phyloP scores from a whole-genome alignment of 2,329 filamentous ascomycete species.

The Escovopsis sp. region DNA sequence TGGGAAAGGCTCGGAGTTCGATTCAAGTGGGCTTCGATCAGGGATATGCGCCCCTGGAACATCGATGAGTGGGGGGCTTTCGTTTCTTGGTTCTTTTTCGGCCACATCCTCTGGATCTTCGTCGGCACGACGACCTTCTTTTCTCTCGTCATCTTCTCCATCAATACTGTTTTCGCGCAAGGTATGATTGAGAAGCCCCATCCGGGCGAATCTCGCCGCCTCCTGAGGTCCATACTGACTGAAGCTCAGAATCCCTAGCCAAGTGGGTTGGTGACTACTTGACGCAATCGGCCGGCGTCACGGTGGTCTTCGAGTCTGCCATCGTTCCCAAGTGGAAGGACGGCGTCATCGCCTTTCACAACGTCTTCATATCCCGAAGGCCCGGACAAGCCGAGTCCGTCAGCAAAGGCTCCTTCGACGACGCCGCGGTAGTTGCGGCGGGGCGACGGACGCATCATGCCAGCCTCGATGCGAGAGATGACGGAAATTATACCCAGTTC shows the following conservation, averaged over 20 bases:
- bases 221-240: conserved; percentile 7
- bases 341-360: conserved; percentile 90
- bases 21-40: conserved; percentile 96
- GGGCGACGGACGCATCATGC: conserved; percentile 35
- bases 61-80: conserved; percentile 93
- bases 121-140: conserved; percentile 96
- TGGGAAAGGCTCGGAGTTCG: conserved; percentile 79
- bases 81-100: conserved; percentile 82
- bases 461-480: conserved; percentile 41
- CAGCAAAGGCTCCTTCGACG: conserved; percentile 80
- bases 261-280: conserved; percentile 91
- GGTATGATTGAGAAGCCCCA: conserved; percentile 40
- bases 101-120: conserved; percentile 90
- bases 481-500: conserved; percentile 96
- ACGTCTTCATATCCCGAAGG: conserved; percentile 85
- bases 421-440: conserved; percentile 72
- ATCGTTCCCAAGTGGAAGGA: conserved; percentile 94
- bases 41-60: conserved; percentile 88
- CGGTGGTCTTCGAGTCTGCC: conserved; percentile 91
- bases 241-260: conserved; percentile 64
- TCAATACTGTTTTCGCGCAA: conserved; percentile 95
- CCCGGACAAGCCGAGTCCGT: conserved; percentile 75
- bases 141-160: conserved; percentile 73
- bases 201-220: not conserved
- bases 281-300: conserved; percentile 82